Conservation (phyloP, 768 basidiomycete species). For the Collybiopsis luxurians region DNA sequence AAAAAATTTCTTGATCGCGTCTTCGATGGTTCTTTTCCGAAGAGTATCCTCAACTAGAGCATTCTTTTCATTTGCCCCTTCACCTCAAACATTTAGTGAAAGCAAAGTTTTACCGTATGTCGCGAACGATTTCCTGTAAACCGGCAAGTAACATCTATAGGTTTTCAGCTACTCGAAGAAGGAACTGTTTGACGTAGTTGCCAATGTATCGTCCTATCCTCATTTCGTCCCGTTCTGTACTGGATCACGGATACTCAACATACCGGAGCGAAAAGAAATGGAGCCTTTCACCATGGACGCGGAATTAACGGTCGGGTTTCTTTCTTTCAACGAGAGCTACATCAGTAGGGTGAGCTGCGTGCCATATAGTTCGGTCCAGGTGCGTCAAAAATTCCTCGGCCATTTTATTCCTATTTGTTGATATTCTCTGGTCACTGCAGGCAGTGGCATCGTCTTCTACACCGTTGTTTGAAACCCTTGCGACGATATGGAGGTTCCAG, state of each 20-base stretch:
- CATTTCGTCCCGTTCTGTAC: conserved; percentile 90
- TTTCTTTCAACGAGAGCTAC: conserved; percentile 85
- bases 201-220: conserved; percentile 84
- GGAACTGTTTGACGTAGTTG: conserved; percentile 83
- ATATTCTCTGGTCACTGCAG: conserved; percentile 33
- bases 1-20: not conserved
- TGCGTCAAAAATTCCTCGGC: conserved; percentile 38
- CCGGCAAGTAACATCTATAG: not conserved
- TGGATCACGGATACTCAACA: conserved; percentile 58
- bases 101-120: conserved; percentile 86
- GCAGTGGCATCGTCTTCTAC: conserved; percentile 71
- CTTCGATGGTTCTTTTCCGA: not conserved
- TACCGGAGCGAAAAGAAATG: conserved; percentile 28
- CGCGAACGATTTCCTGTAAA: not conserved
- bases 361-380: conserved; percentile 79
- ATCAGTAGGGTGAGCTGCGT: conserved; percentile 78
- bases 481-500: conserved; percentile 74
- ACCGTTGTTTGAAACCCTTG: conserved; percentile 69
- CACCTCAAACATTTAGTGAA: conserved; percentile 72
- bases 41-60: not conserved
- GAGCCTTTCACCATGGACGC: conserved; percentile 57
- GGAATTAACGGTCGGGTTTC: conserved; percentile 86
- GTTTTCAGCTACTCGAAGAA: conserved; percentile 66
- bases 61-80: conserved; percentile 44
- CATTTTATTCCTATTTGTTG: conserved; percentile 5